Conservation (phyloP, 352 stramenopile species). For the Phytophthora tubulina region DNA sequence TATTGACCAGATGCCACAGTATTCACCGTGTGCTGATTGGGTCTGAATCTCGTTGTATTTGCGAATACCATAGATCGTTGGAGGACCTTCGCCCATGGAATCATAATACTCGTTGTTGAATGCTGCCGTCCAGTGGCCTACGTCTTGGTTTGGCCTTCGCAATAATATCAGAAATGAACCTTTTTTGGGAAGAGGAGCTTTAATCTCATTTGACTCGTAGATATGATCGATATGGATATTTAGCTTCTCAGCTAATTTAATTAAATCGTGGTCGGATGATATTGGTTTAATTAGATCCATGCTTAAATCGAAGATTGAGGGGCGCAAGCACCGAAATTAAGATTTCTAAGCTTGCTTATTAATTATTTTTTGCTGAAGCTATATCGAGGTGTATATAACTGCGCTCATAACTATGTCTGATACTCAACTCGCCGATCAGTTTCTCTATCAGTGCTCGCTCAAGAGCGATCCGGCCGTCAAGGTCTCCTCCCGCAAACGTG, state of each 20-base stretch:
- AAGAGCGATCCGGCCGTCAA: too few relatives aligned
- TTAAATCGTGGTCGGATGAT: neutral
- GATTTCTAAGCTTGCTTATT: too few relatives aligned
- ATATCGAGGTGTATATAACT: too few relatives aligned
- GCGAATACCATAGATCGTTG: neutral
- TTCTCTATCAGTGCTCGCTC: too few relatives aligned
- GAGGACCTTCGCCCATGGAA: too few relatives aligned
- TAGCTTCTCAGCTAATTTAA: neutral
- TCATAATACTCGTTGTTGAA: constrained; percentile 2
- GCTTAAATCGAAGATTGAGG: too few relatives aligned
- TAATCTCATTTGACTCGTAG: neutral
- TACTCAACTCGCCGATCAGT: too few relatives aligned
- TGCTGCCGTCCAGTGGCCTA: constrained; percentile 4
- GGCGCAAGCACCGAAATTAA: too few relatives aligned
- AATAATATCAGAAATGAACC: too few relatives aligned
- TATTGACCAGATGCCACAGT: neutral
- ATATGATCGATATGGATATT: neutral
- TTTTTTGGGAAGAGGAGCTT: neutral
- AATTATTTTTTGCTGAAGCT: too few relatives aligned
- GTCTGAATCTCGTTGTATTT: constrained; percentile 3
- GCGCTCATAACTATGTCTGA: too few relatives aligned
- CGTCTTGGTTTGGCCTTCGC: neutral
- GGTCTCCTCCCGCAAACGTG: too few relatives aligned
- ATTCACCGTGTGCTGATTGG: neutral
- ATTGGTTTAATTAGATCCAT: constrained; percentile 3